These are phyloP conservation scores for Daldinia sp. DNA, from an alignment of 2,329 filamentous ascomycete genomes.

Conservation along the genomic window DNA sequence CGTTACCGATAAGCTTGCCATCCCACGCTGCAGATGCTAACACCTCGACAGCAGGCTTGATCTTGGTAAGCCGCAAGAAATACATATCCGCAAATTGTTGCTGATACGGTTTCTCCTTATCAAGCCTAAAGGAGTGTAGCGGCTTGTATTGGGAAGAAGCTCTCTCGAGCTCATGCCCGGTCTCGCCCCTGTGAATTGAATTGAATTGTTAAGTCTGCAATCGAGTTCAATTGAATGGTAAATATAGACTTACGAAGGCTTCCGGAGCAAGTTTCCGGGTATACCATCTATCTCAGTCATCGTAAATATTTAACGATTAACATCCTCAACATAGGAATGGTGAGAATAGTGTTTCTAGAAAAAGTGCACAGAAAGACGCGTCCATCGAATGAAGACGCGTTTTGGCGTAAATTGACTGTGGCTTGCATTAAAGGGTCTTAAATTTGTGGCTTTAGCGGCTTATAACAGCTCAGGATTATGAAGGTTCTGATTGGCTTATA, in stretches of 20 bases:
- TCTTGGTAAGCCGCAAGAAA: conserved; percentile 85
- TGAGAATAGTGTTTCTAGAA: conserved; percentile 5
- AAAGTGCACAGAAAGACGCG: conserved; percentile 24
- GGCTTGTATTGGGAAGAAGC: conserved; percentile 72
- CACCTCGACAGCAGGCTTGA: conserved; percentile 83
- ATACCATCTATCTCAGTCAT: conserved; percentile 58
- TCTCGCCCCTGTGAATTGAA: conserved; percentile 48
- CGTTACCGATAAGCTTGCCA: conserved; percentile 78
- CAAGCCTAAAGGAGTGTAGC: conserved; percentile 76
- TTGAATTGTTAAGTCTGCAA: conserved; percentile 34
- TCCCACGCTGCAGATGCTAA: conserved; percentile 80
- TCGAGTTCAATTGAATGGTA: neutral
- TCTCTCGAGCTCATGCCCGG: conserved; percentile 58
- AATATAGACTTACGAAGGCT: conserved; percentile 56
- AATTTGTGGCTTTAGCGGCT: neutral
- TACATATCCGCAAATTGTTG: conserved; percentile 99
- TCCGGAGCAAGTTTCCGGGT: conserved; percentile 55
- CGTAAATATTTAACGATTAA: conserved; percentile 14
- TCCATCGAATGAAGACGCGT: conserved; percentile 42
- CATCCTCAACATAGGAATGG: conserved; percentile 9
- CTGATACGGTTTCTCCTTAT: conserved; percentile 78
- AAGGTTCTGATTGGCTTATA: conserved; percentile 34
- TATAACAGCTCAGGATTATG: neutral
- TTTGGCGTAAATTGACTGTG: conserved; percentile 49
- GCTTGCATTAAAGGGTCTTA: conserved; percentile 18